These are phyloP conservation scores for Pleurotus djamor DNA, from an alignment of 768 basidiomycete genomes.

Conservation along the genomic window DNA sequence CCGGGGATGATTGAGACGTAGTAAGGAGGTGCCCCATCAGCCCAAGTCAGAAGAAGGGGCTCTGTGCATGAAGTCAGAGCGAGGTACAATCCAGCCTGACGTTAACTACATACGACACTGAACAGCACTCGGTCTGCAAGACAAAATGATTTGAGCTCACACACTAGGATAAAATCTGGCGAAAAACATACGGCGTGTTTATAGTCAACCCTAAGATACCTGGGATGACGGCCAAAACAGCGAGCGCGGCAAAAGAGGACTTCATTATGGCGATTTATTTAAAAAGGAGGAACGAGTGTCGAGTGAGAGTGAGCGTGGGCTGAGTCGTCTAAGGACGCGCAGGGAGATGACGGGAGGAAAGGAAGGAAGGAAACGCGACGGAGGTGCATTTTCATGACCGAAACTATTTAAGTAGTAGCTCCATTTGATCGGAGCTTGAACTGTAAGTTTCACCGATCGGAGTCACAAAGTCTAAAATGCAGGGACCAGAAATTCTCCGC, in stretches of 20 bases:
- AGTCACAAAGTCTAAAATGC: no score
- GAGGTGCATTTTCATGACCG: no score
- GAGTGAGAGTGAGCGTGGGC: constrained; percentile 1
- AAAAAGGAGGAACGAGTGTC: constrained; percentile 9
- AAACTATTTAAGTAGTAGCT: not conserved
- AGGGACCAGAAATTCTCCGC: no score
- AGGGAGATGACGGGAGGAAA: not conserved
- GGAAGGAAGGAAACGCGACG: not conserved
- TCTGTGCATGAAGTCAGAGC: constrained; percentile 34
- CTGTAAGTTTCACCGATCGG: not conserved
- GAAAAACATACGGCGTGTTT: constrained; percentile 62
- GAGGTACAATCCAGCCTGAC: no score
- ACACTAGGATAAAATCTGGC: no score
- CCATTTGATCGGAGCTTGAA: not conserved
- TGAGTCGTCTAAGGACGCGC: not conserved
- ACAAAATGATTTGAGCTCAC: no score
- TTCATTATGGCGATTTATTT: constrained; percentile 27
- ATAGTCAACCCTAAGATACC: constrained; percentile 44
- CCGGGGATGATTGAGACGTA: constrained; percentile 63
- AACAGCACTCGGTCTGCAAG: constrained; percentile 32
- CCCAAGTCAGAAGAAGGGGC: constrained; percentile 56
- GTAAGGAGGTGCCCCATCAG: constrained; percentile 51
- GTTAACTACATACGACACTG: constrained; percentile 45
- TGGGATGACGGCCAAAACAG: constrained; percentile 35
- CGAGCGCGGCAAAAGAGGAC: constrained; percentile 27